These are phyloP conservation scores for Xylariaceae sp. DNA, from an alignment of 2,329 filamentous ascomycete genomes.

Conservation along the genomic window DNA sequence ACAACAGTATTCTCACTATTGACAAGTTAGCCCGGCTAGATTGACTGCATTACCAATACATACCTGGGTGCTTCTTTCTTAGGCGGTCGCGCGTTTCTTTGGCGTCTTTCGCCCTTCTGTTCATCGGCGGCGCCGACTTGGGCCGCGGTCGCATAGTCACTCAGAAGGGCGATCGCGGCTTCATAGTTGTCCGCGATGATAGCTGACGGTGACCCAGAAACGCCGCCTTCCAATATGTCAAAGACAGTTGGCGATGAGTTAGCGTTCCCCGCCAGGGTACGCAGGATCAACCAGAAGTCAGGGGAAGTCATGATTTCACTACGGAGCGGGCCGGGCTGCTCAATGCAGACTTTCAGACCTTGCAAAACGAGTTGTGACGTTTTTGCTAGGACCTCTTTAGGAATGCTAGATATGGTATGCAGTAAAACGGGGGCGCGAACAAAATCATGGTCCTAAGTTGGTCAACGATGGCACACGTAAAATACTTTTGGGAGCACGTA, in stretches of 20 bases:
- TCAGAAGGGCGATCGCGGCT: conserved; percentile 73
- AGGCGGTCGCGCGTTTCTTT: conserved; percentile 36
- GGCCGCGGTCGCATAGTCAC: conserved; percentile 82
- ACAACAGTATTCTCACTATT: conserved; percentile 65
- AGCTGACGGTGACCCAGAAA: conserved; percentile 67
- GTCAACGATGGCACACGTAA: conserved; percentile 21
- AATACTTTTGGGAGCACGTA: conserved; percentile 41
- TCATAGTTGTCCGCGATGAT: conserved; percentile 97
- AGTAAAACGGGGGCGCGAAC: conserved; percentile 87
- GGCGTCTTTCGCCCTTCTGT: conserved; percentile 55
- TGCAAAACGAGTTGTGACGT: conserved; percentile 70
- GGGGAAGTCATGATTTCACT: conserved; percentile 95
- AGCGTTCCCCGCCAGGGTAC: conserved; percentile 62
- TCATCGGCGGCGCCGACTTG: conserved; percentile 66
- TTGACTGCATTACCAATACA: conserved; percentile 20
- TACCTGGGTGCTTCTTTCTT: conserved; percentile 55
- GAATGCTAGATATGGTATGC: conserved; percentile 84
- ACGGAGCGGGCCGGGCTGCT: conserved; percentile 67
- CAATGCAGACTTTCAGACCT: conserved; percentile 74
- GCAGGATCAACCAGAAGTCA: conserved; percentile 92
- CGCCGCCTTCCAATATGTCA: conserved; percentile 74
- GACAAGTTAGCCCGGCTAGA: conserved; percentile 15
- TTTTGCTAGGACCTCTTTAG: conserved; percentile 68
- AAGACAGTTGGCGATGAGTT: conserved; percentile 76
- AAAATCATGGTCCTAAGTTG: conserved; percentile 71